Base-by-base conservation (phyloP, 129 eudicot species). In the Tagetes erecta region DNA sequence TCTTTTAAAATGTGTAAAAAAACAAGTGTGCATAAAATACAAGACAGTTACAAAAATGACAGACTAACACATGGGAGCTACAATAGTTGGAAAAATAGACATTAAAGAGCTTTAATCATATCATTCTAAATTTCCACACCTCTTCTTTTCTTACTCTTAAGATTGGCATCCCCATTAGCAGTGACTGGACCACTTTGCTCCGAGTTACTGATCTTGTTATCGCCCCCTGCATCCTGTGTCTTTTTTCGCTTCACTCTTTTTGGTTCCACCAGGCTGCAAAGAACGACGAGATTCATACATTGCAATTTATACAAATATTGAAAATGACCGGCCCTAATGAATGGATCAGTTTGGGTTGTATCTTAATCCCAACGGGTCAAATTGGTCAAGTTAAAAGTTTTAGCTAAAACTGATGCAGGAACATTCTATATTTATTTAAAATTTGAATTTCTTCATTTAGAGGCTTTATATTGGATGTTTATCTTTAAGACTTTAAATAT, bases 211-310 rank as follows among this genome's bases (percentile, higher is more conserved):
- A 41, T n/a, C 47, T 67, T 34, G n/a, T 68, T 34, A 42, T 55
- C 68, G 2, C 4, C 68, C 3, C 4, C 65, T 11, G 39, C 72
- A 39, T 6, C 64, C 2, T 44, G 75, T 7, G 52, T 58, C 71
- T 79, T 79, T 74, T 79, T 79, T 73, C 74, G 68, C 74, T 79
- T 79, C 64, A 66, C 74, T 8, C 4, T 72, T 65, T 72, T 46
- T 53, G 83, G 78, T 69, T 78, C 78, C 58, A 50, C n/a, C 33
- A 27, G 70, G 73, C 83, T 79, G 38, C 70, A 65, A 53, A 37
- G 11, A 42, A 41, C 14, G 68, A 9, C 49, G 1, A 3, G 60
- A 35, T 11, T 13, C 57, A 52, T 47, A n/a, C 11, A 42, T 35
- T 44, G 55, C 1, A 56, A 56, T 9, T 35, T 56, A 56, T 2